Evolutionary conservation across 768 basidiomycete genomes (phyloP), one percentile per base, ranked within the genome.

Genomic region (Favolaschia claudopus): DNA sequence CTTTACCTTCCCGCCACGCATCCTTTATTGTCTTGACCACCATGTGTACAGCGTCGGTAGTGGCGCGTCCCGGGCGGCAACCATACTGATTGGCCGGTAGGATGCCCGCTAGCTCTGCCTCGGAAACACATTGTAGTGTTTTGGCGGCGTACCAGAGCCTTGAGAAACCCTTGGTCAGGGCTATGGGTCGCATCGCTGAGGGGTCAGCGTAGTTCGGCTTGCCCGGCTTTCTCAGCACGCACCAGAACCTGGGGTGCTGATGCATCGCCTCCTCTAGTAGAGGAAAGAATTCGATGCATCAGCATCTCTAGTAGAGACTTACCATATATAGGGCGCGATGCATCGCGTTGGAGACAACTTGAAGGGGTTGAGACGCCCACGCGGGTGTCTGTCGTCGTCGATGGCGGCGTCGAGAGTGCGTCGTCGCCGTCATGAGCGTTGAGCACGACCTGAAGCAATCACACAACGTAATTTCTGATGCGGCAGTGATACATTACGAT

Each of bases 21-120:
- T 71, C 66, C 40, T 80, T 75, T 28, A 82, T 68, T 14, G 60
- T 69, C 5, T 74, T 49, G 7, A 74, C 67, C 0, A 81, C 59
- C 3, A 71, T 52, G 47, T 74, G 69, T 4, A 78, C 33, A 0
- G 77, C 70, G 62, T 82, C 76, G 0, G 70, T 72, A 0, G 80
- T 77, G 4, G 72, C 66, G 1, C 77, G 31, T 0, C 80, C 79
- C 8, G 79, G 74, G 1, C 76, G 19, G 0, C 76, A 74, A 0
- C 80, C 76, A 44, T 79, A 81, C 48, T 82, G 77, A 4, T 42
- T 70, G 0, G 48, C 25, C 0, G 79, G 77, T 1, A 82, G 68
- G 1, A 80, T 59, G 0, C 70, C n/a, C 29, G 74, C 60, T 6
- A 60, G 29, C 59, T 83, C 76, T 0, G 67, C 52, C 2, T 70